Evolutionary conservation across 1,139 yeast genomes (phyloP).

Genomic region (Yamadazyma siamensis): DNA sequence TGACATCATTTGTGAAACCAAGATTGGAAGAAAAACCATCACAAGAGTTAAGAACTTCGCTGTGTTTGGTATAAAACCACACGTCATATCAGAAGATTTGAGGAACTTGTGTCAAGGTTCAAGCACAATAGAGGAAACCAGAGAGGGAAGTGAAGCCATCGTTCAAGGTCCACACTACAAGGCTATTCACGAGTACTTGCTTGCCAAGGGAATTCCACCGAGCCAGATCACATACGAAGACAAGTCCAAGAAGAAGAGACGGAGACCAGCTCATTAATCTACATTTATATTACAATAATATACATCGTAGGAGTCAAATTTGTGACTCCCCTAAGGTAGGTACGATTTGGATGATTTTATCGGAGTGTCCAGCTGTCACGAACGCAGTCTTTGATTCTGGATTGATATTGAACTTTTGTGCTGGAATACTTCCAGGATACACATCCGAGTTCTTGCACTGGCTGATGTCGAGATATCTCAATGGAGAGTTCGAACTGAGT

Average conservation of each 20-base stretch:
- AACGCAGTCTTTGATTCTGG: constrained; percentile 55
- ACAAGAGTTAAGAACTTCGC: constrained; percentile 74
- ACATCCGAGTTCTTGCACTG: constrained; percentile 65
- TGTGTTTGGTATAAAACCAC: constrained; percentile 62
- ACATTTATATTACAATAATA: constrained; percentile 4
- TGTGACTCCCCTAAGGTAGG: too few relatives aligned
- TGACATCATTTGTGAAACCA: constrained; percentile 65
- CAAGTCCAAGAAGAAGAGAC: constrained; percentile 57
- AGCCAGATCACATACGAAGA: constrained; percentile 68
- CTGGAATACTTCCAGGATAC: constrained; percentile 56
- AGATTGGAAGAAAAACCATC: constrained; percentile 77
- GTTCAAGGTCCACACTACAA: constrained; percentile 91
- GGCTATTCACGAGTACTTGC: constrained; percentile 54
- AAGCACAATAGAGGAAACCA: constrained; percentile 63
- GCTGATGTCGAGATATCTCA: constrained; percentile 55
- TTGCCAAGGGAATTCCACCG: constrained; percentile 63
- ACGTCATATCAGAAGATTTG: constrained; percentile 62
- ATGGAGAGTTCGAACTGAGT: constrained; percentile 52
- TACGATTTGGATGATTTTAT: constrained; percentile 56
- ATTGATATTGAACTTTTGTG: constrained; percentile 49
- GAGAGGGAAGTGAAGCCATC: constrained; percentile 61
- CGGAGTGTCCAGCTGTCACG: constrained; percentile 54
- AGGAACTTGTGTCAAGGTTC: constrained; percentile 87
- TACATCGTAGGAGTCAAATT: constrained; percentile 22
- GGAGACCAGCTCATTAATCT: too few relatives aligned